Conservation (phyloP, 1,284 basidiomycete genomes). For the Coniferiporia sulphurascens region DNA sequence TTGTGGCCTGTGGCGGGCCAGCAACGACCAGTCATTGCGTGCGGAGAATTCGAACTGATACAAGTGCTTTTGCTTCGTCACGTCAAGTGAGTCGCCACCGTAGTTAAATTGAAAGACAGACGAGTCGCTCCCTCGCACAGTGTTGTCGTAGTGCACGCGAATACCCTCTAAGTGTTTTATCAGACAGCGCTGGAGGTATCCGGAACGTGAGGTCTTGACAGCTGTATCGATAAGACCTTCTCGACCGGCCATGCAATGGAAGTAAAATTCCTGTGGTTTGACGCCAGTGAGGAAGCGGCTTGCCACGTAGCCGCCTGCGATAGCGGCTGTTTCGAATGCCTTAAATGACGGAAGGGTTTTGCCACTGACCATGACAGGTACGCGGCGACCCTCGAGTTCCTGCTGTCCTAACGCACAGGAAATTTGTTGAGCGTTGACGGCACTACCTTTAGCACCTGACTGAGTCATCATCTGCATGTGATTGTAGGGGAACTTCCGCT, state of each 20-base stretch:
- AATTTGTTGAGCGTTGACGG: constrained; percentile 97
- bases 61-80: constrained; percentile 92
- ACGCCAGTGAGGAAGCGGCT: constrained; percentile 99
- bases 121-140: constrained; percentile 92
- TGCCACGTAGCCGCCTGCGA: constrained; percentile 99
- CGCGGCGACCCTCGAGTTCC: constrained; percentile 96
- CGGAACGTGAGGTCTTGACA: constrained; percentile 98
- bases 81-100: constrained; percentile 95
- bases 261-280: constrained; percentile 99
- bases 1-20: constrained; percentile 69
- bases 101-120: constrained; percentile 97
- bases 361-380: constrained; percentile 98
- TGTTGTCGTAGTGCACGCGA: constrained; percentile 96
- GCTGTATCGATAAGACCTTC: constrained; percentile 99
- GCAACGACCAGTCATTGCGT: constrained; percentile 79
- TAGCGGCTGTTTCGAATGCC: constrained; percentile 93
- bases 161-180: constrained; percentile 99
- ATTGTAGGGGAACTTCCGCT: constrained; percentile 95
- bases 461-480: constrained; percentile 99
- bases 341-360: constrained; percentile 98
- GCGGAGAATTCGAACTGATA: constrained; percentile 93
- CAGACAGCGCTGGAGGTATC: constrained; percentile 96
- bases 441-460: constrained; percentile 97
- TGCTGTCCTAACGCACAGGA: constrained; percentile 97
- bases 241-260: constrained; percentile 99